Percentiles rank a stretch among this genome's conserved stretches.
Evolutionary conservation across 108 stramenopile genomes (phyloP).

Genomic region (Fistulifera pelliculosa): DNA sequence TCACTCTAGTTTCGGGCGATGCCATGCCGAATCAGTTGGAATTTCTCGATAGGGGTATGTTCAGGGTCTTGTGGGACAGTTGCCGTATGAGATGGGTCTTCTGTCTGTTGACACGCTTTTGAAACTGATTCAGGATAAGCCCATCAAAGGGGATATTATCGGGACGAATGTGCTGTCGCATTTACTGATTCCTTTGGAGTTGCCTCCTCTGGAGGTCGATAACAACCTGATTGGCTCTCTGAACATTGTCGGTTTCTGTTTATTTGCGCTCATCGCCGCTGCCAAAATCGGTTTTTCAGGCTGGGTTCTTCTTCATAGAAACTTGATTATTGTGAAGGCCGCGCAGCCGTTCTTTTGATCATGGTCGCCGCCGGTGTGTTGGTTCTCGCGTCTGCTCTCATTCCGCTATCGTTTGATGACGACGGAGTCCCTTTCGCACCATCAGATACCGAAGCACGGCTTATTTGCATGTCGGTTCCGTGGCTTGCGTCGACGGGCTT

Average conservation of each 20-base stretch:
- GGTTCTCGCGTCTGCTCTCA: slow-evolving; percentile 34
- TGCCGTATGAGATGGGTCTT: slow-evolving; percentile 24
- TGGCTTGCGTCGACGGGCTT: slow-evolving; percentile 40
- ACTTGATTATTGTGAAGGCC: slow-evolving; percentile 10
- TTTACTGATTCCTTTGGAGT: slow-evolving; percentile 19
- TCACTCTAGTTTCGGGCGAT: slow-evolving; percentile 11
- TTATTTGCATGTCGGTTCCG: slow-evolving; percentile 3
- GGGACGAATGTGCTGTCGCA: slow-evolving; percentile 14
- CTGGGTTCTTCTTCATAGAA: slow-evolving; percentile 10
- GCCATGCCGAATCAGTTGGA: slow-evolving; percentile 11
- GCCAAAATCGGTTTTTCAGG: background rate
- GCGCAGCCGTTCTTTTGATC: slow-evolving; percentile 40
- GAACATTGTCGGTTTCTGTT: background rate
- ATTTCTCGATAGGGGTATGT: slow-evolving; percentile 16
- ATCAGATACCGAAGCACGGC: no score
- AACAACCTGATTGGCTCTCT: slow-evolving; percentile 1
- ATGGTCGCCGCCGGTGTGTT: slow-evolving; percentile 35
- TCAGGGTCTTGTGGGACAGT: slow-evolving; percentile 28
- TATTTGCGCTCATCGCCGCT: background rate
- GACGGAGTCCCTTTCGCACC: background rate
- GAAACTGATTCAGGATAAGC: background rate
- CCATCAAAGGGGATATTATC: background rate
- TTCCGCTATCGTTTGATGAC: slow-evolving; percentile 33
- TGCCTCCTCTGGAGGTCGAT: slow-evolving; percentile 2
- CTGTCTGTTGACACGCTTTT: background rate